Percentiles rank a stretch among this genome's conserved stretches.
Evolutionary conservation across 257 asterid species (phyloP).

Genomic region (Forsythia suspensa): DNA sequence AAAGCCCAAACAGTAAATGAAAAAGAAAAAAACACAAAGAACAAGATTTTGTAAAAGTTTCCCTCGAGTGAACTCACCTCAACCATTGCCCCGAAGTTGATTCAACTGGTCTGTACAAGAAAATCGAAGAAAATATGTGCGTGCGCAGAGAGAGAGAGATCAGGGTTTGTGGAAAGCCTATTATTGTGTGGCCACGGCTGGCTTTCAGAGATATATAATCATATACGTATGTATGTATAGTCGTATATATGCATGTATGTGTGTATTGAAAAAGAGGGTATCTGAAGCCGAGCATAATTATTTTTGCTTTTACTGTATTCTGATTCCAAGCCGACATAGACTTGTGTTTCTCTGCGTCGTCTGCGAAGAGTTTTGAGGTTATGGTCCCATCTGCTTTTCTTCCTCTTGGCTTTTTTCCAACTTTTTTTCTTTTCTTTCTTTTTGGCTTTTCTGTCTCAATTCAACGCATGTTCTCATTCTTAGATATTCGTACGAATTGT

Average conservation of each 20-base stretch:
- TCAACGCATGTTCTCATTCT: neutral
- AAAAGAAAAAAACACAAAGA: neutral
- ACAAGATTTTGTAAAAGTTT: neutral
- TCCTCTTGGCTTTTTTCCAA: too few relatives aligned
- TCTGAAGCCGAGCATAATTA: neutral
- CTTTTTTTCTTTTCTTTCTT: too few relatives aligned
- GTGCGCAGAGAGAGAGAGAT: neutral
- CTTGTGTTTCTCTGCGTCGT: neutral
- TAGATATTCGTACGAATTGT: neutral
- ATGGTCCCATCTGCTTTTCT: neutral
- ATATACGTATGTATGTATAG: neutral
- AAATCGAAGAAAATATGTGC: neutral
- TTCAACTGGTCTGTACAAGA: neutral
- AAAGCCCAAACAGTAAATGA: neutral
- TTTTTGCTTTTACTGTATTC: neutral
- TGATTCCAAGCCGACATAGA: neutral
- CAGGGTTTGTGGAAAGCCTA: neutral
- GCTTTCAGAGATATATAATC: neutral
- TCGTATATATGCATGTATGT: too few relatives aligned
- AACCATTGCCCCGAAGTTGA: neutral
- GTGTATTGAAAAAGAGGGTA: neutral
- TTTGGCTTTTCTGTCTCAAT: neutral
- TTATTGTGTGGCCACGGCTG: neutral
- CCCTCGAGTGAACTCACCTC: neutral
- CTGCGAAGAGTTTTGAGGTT: neutral